Evolutionary conservation across 2,329 filamentous ascomycete species (phyloP).

Genomic region (Epichloe coenophiala): DNA sequence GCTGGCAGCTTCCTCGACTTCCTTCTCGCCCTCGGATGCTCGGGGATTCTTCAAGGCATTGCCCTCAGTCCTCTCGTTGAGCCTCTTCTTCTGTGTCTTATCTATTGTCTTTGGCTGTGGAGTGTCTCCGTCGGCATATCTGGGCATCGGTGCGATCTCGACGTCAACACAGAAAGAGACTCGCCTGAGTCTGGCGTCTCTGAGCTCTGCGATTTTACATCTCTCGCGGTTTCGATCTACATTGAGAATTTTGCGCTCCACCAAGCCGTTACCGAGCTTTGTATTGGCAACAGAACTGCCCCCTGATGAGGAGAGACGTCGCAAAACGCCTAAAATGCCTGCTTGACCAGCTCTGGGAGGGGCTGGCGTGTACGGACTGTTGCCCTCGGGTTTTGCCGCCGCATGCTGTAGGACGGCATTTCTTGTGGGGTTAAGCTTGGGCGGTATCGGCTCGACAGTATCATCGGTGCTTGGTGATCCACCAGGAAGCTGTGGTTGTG

Average conservation of each 20-base stretch:
- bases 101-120: constrained; percentile 27
- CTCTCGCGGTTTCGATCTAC: constrained; percentile 68
- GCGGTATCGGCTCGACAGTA: constrained; percentile 28
- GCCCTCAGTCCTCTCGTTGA: constrained; percentile 58
- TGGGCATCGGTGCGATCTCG: constrained; percentile 81
- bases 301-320: constrained; percentile 62
- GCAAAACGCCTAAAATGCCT: constrained; percentile 69
- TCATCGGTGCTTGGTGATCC: constrained; percentile 8
- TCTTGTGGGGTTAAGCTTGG: constrained; percentile 36
- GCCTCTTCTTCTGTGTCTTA: constrained; percentile 43
- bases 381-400: constrained; percentile 38
- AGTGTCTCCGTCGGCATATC: constrained; percentile 52
- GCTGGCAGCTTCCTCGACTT: constrained; percentile 17
- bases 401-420: constrained; percentile 48
- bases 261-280: constrained; percentile 47
- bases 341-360: constrained; percentile 55
- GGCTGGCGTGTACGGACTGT: constrained; percentile 58
- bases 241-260: constrained; percentile 72
- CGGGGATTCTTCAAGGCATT: constrained; percentile 58
- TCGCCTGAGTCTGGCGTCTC: constrained; percentile 66
- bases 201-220: constrained; percentile 66
- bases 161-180: constrained; percentile 97
- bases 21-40: constrained; percentile 36
- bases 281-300: constrained; percentile 18
- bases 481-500: constrained; percentile 9